Evolutionary conservation across 2,329 filamentous ascomycete species (phyloP).

Genomic region (Xylariaceae sp.): DNA sequence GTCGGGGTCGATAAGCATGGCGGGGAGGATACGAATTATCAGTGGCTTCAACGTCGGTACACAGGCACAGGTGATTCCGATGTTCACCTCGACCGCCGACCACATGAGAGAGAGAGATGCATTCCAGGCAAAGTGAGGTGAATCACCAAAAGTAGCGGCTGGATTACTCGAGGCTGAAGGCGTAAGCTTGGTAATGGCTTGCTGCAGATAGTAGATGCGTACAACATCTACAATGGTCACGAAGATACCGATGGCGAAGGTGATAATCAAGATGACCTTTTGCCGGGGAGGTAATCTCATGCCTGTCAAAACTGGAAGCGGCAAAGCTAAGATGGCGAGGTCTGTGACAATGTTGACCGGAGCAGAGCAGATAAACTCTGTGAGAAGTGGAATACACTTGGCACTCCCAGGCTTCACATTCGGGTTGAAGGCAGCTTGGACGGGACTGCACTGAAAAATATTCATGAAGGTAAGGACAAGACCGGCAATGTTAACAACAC

Average conservation of each 20-base stretch:
- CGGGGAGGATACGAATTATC: slow-evolving; percentile 59
- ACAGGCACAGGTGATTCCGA: slow-evolving; percentile 85
- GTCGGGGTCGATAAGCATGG: slow-evolving; percentile 50
- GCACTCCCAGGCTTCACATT: slow-evolving; percentile 27
- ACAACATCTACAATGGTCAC: slow-evolving; percentile 85
- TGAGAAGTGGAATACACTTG: slow-evolving; percentile 54
- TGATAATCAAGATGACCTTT: slow-evolving; percentile 81
- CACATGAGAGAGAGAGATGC: slow-evolving; percentile 86
- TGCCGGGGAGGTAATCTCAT: slow-evolving; percentile 83
- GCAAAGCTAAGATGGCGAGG: slow-evolving; percentile 78
- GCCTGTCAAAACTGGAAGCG: slow-evolving; percentile 80
- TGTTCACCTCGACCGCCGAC: slow-evolving; percentile 87
- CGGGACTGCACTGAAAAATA: slow-evolving; percentile 78
- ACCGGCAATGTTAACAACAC: slow-evolving; percentile 74
- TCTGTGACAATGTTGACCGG: slow-evolving; percentile 92
- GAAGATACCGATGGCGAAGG: slow-evolving; percentile 83
- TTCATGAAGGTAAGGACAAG: slow-evolving; percentile 79
- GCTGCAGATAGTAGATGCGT: slow-evolving; percentile 83
- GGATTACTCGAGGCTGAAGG: slow-evolving; percentile 32
- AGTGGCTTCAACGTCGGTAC: slow-evolving; percentile 91
- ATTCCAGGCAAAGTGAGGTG: slow-evolving; percentile 62
- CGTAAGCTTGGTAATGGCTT: slow-evolving; percentile 51
- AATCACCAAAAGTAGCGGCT: slow-evolving; percentile 45
- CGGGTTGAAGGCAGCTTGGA: slow-evolving; percentile 62
- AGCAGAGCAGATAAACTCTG: slow-evolving; percentile 68